Percentiles rank a stretch among this genome's conserved stretches.
Evolutionary conservation across 108 stramenopile species (phyloP).

Genomic region (Skeletonema menzelii): DNA sequence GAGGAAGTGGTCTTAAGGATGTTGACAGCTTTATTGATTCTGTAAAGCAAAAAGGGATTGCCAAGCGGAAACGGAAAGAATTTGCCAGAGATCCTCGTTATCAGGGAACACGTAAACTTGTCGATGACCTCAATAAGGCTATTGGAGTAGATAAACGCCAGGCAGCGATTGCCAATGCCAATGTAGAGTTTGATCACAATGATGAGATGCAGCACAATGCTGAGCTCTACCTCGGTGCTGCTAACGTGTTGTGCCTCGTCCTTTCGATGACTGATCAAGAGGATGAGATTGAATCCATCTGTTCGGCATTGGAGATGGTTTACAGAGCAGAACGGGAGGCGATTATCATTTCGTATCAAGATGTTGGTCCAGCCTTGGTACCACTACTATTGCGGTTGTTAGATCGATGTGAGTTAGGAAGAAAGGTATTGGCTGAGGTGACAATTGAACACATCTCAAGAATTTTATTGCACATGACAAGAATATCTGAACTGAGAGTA

Average conservation of each 20-base stretch:
- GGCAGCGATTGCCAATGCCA: slow-evolving; percentile 60
- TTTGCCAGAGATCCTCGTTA: slow-evolving; percentile 25
- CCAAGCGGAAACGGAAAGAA: slow-evolving; percentile 36
- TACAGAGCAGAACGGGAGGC: slow-evolving; percentile 59
- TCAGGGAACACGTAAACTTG: slow-evolving; percentile 6
- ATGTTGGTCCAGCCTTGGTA: slow-evolving; percentile 57
- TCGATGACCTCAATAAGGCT: slow-evolving; percentile 39
- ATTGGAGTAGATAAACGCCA: slow-evolving; percentile 51
- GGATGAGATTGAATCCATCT: slow-evolving; percentile 73
- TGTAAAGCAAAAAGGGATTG: slow-evolving; percentile 15
- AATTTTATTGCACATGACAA: slow-evolving; percentile 62
- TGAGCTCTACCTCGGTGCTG: slow-evolving; percentile 71
- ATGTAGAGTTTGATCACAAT: slow-evolving; percentile 67
- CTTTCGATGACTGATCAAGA: slow-evolving; percentile 63
- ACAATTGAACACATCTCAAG: slow-evolving; percentile 64
- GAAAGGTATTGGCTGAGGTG: slow-evolving; percentile 42
- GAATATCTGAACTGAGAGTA: slow-evolving; percentile 61
- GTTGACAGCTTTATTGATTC: not conserved
- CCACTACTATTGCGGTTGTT: slow-evolving; percentile 60
- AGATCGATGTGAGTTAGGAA: slow-evolving; percentile 60
- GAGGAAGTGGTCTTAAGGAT: not conserved
- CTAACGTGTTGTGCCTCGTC: slow-evolving; percentile 57
- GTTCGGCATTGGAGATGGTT: slow-evolving; percentile 79
- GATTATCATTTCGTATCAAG: slow-evolving; percentile 63
- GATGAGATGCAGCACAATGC: slow-evolving; percentile 65